Conservation (phyloP, 148 eudicot species). For the Gaultheria prostrata region DNA sequence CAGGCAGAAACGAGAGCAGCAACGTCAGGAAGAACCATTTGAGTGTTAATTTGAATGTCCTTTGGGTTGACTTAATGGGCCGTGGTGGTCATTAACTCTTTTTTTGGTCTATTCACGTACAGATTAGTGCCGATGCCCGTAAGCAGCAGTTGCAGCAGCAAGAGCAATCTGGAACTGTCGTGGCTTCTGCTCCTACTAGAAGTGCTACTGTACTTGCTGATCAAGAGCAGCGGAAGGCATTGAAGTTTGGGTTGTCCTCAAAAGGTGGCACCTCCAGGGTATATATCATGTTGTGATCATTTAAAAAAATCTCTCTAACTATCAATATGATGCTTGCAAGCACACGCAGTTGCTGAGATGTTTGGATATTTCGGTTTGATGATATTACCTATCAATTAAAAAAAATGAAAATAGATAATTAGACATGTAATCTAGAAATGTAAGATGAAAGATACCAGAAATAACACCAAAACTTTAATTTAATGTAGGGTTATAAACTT, state of each 20-base stretch:
- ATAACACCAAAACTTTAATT: not conserved
- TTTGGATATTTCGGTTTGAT: not conserved
- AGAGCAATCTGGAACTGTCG: constrained; percentile 60
- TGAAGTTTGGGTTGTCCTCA: constrained; percentile 86
- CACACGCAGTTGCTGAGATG: not conserved
- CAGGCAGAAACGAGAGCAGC: constrained; percentile 82
- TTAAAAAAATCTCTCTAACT: not conserved
- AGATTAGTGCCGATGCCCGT: constrained; percentile 72
- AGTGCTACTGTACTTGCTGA: constrained; percentile 53
- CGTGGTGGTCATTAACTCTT: not conserved
- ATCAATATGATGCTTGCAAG: not conserved
- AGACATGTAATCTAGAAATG: not conserved
- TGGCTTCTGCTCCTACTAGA: constrained; percentile 28
- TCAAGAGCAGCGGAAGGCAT: constrained; percentile 75
- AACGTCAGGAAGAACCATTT: constrained; percentile 89
- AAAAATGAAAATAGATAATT: no score
- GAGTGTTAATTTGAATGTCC: not conserved
- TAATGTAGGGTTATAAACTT: not conserved
- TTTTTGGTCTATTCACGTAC: constrained; percentile 11
- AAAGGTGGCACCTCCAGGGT: constrained; percentile 78
- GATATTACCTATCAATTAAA: not conserved
- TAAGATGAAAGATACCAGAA: not conserved
- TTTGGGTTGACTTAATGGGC: not conserved
- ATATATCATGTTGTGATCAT: constrained; percentile 3
- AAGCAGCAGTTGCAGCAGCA: constrained; percentile 53